A percentile compares a stretch with the other conserved stretches of the same genome.
Conservation (phyloP, 495 filamentous ascomycete genomes). For the Rhypophila decipiens region DNA sequence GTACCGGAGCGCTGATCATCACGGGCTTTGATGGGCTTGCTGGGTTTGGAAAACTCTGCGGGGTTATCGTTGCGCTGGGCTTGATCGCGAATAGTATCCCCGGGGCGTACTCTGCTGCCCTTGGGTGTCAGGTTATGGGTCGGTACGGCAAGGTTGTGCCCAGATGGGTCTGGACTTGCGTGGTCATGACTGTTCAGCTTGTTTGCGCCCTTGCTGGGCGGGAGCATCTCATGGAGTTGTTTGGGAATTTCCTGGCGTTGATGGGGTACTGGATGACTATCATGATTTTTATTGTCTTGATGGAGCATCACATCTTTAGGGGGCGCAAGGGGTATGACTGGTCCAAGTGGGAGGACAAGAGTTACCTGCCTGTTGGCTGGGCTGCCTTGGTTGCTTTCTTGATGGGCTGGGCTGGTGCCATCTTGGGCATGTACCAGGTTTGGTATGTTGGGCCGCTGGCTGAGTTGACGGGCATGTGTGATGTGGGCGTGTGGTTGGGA, state of each 20-base stretch:
- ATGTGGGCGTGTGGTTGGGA: conserved; percentile 48
- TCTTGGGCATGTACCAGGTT: conserved; percentile 62
- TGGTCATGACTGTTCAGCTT: conserved; percentile 53
- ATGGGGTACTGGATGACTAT: conserved; percentile 72
- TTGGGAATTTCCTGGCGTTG: conserved; percentile 64
- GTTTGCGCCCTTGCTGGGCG: conserved; percentile 61
- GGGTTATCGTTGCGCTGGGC: conserved; percentile 63
- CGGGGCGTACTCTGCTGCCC: conserved; percentile 61
- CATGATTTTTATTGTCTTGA: conserved; percentile 56
- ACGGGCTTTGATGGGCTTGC: conserved; percentile 56
- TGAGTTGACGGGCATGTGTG: conserved; percentile 11
- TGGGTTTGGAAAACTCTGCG: conserved; percentile 66
- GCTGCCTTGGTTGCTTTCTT: conserved; percentile 58
- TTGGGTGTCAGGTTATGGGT: conserved; percentile 63
- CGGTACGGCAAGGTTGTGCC: conserved; percentile 51
- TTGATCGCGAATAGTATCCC: conserved; percentile 66
- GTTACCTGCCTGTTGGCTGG: conserved; percentile 55
- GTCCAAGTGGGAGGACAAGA: conserved; percentile 52
- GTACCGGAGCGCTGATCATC: conserved; percentile 61
- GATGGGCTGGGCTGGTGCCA: conserved; percentile 63
- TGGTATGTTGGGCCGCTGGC: conserved; percentile 65
- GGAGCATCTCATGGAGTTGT: conserved; percentile 55
- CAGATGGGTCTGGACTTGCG: conserved; percentile 56
- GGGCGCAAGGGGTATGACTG: conserved; percentile 49
- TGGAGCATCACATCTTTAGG: conserved; percentile 62